A percentile compares a stretch with the other conserved stretches of the same genome.
These are phyloP conservation scores for Suillus placidus DNA, from an alignment of 768 basidiomycete species.

Conservation along the genomic window DNA sequence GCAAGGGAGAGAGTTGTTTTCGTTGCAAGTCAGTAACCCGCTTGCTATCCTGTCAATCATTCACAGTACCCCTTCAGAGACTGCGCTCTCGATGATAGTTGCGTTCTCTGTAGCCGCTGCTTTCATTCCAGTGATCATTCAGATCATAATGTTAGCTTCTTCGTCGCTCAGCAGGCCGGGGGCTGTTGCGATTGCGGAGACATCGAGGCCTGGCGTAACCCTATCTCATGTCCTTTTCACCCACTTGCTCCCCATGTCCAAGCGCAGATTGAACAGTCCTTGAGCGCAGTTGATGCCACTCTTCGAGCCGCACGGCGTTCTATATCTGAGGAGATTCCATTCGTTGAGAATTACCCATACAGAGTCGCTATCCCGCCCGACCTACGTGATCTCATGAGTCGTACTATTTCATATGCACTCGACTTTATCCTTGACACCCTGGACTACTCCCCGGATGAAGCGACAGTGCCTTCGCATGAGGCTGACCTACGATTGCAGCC, in stretches of 20 bases:
- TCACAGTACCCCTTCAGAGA: constrained; percentile 54
- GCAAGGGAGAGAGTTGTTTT: constrained; percentile 90
- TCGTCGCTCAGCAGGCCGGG: constrained; percentile 88
- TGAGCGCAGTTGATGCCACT: constrained; percentile 37
- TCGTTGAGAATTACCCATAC: constrained; percentile 61
- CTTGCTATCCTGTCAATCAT: constrained; percentile 8
- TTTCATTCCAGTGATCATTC: constrained; percentile 87
- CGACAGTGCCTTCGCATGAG: constrained; percentile 64
- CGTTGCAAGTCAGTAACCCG: constrained; percentile 79
- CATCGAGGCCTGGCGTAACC: constrained; percentile 77
- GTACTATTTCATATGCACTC: constrained; percentile 74
- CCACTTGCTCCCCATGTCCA: constrained; percentile 47
- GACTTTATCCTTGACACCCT: constrained; percentile 85
- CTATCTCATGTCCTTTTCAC: constrained; percentile 74
- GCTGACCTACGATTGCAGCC: constrained; percentile 73
- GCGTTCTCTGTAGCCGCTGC: constrained; percentile 87
- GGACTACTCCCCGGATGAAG: constrained; percentile 81
- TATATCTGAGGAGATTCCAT: constrained; percentile 54
- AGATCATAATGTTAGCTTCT: constrained; percentile 91
- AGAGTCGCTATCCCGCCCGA: constrained; percentile 62
- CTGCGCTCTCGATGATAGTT: constrained; percentile 87
- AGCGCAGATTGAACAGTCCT: constrained; percentile 18
- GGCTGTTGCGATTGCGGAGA: constrained; percentile 98
- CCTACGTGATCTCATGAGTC: constrained; percentile 71
- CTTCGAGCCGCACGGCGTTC: constrained; percentile 45